A percentile compares a stretch with the other conserved stretches of the same genome.
These are phyloP conservation scores for Malassezia nana DNA, from an alignment of 1,284 basidiomycete species.

Conservation along the genomic window DNA sequence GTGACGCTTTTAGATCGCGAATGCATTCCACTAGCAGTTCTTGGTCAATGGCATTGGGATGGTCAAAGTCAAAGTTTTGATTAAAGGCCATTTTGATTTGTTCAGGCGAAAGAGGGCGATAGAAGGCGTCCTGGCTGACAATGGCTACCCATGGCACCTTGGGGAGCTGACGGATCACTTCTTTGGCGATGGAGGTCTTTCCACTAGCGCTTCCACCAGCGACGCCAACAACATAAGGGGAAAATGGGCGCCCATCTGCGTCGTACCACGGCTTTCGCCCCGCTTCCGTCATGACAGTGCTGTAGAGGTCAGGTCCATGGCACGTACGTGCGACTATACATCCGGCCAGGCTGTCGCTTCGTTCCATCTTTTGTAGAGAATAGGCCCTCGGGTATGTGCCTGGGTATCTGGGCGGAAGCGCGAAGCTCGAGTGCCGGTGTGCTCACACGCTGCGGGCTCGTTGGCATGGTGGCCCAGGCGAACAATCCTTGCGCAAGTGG, in stretches of 20 bases:
- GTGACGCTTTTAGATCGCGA: conserved; percentile 63
- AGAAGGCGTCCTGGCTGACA: conserved; percentile 73
- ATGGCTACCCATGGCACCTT: conserved; percentile 45
- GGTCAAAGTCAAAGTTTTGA: conserved; percentile 83
- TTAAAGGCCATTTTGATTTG: conserved; percentile 67
- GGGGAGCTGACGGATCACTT: conserved; percentile 32
- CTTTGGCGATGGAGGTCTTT: conserved; percentile 58
- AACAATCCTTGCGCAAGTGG: not conserved
- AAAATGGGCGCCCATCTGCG: conserved; percentile 60
- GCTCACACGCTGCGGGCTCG: not conserved
- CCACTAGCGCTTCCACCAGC: conserved; percentile 55
- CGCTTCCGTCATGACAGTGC: conserved; percentile 28
- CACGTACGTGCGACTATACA: conserved; percentile 23
- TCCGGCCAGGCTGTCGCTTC: conserved; percentile 21
- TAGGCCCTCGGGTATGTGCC: not conserved
- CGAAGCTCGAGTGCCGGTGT: conserved; percentile 8
- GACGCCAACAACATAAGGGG: conserved; percentile 20
- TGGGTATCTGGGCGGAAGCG: not conserved
- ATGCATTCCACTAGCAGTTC: conserved; percentile 73
- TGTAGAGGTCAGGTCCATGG: conserved; percentile 18
- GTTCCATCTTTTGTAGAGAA: not conserved
- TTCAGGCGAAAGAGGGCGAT: conserved; percentile 67
- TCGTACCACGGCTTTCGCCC: conserved; percentile 25
- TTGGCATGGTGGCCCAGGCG: not conserved
- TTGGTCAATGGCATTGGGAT: conserved; percentile 86